A percentile compares a stretch with the other conserved stretches of the same genome.
Conservation (phyloP, 805 yeast genomes). For the Pachysolen tannophilus region DNA sequence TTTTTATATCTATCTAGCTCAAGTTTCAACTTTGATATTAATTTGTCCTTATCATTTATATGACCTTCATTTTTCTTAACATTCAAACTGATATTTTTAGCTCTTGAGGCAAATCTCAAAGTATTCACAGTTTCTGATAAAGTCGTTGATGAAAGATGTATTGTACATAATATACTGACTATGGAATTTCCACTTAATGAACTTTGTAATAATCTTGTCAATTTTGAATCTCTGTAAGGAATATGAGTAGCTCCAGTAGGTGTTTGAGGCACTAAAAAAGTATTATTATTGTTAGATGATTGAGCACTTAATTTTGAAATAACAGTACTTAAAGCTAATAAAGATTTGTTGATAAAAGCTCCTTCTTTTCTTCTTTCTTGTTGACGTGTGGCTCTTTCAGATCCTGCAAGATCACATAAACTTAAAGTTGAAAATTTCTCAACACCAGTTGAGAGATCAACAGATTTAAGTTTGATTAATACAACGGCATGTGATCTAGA, state of each 20-base stretch:
- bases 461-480: constrained; percentile 48
- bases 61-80: constrained; percentile 45
- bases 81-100: constrained; percentile 71
- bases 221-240: constrained; percentile 89
- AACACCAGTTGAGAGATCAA: constrained; percentile 30
- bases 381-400: constrained; percentile 79
- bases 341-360: constrained; percentile 82
- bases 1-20: constrained; percentile 55
- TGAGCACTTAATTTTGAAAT: constrained; percentile 63
- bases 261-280: constrained; percentile 14
- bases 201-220: constrained; percentile 85
- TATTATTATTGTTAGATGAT: constrained; percentile 11
- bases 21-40: constrained; percentile 46
- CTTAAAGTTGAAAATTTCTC: constrained; percentile 55
- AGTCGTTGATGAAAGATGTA: constrained; percentile 54
- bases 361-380: constrained; percentile 89
- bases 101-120: constrained; percentile 85
- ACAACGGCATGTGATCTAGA: constrained; percentile 91
- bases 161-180: constrained; percentile 81
- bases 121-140: constrained; percentile 82
- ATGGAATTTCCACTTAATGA: constrained; percentile 83
- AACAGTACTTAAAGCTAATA: constrained; percentile 87
- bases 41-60: constrained; percentile 36
- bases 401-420: constrained; percentile 92
- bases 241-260: constrained; percentile 43